Evolutionary conservation across 768 basidiomycete genomes (phyloP), one percentile per base, ranked within the genome.

Genomic region (Termitomyces sp.): DNA sequence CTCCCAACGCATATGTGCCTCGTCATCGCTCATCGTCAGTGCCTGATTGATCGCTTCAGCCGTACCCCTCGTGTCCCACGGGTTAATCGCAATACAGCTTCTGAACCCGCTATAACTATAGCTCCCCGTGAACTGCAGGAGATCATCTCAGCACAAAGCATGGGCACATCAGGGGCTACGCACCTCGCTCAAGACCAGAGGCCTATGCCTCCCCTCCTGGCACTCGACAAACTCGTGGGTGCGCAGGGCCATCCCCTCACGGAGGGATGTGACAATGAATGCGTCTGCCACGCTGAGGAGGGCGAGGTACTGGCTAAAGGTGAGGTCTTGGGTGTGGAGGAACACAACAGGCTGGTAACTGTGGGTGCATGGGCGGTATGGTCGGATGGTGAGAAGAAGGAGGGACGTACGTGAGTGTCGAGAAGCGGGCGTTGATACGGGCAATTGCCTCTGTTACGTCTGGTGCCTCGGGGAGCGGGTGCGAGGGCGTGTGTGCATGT

Each of bases 61-160:
- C 2, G 93, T 93, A n/a, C 85, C 87, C 28, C 89, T 81, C 39
- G 81, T 81, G 62, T 92, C 90, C 82, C 89, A 94, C 1, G 91
- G 92, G 66, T 94, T 94, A 67, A 94, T 78, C 12, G 88, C 85
- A 45, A 94, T 89, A 61, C 91, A 94, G 12, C 87, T 89, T 40
- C 91, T 76, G 74, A 94, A 94, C 14, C 92, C 91, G 46, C 85
- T 87, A 65, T 91, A 92, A 62, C 84, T 88, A 66, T 94, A 94
- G 5, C 85, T 85, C 11, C 92, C 93, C 0, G 92, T 89, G 67
- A 94, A 94, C 84, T 91, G 61, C 5, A 23, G 2, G 5, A n/a
- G 11, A 12, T 3, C 14, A 34, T 3, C 11, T 10, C 9, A 32
- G 32, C 9, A 32, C 32, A 11, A 32, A n/a, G n/a, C n/a, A n/a